A percentile compares a stretch with the other conserved stretches of the same genome.
Evolutionary conservation across 495 filamentous ascomycete species (phyloP).

Genomic region (Rostrohypoxylon terebratum): DNA sequence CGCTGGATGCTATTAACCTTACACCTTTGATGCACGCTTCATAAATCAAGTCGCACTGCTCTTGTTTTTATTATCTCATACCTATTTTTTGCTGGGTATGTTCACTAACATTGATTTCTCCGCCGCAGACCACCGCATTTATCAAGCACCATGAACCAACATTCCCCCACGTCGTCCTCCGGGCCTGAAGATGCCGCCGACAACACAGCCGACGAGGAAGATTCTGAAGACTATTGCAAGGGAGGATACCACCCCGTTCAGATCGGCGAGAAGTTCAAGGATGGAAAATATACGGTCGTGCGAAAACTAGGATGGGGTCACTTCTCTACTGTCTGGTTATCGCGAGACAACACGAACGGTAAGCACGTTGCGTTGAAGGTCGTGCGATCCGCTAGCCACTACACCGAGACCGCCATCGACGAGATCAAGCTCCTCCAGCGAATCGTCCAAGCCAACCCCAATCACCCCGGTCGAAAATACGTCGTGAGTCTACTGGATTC

Average conservation of each 20-base stretch:
- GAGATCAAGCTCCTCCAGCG: constrained; percentile 98
- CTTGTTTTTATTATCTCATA: constrained; percentile 6
- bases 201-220: constrained; percentile 96
- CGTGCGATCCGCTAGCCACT: constrained; percentile 95
- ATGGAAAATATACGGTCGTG: constrained; percentile 95
- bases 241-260: constrained; percentile 96
- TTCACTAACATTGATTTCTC: constrained; percentile 26
- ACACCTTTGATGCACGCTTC: constrained; percentile 5
- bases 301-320: constrained; percentile 99
- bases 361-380: constrained; percentile 99
- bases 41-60: constrained; percentile 19
- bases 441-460: constrained; percentile 93
- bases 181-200: constrained; percentile 86
- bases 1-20: constrained; percentile 27
- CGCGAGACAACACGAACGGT: constrained; percentile 86
- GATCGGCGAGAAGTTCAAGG: constrained; percentile 96
- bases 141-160: constrained; percentile 62
- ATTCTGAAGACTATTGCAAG: constrained; percentile 99
- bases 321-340: constrained; percentile 98
- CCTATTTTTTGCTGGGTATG: neutral
- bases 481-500: constrained; percentile 96
- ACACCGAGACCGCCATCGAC: constrained; percentile 98
- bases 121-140: constrained; percentile 52
- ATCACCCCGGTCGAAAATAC: constrained; percentile 91
- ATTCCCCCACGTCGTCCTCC: constrained; percentile 82